Evolutionary conservation across 345 rosid genomes (phyloP), one percentile per base, ranked within the genome.

Genomic region (Camelina hispida): DNA sequence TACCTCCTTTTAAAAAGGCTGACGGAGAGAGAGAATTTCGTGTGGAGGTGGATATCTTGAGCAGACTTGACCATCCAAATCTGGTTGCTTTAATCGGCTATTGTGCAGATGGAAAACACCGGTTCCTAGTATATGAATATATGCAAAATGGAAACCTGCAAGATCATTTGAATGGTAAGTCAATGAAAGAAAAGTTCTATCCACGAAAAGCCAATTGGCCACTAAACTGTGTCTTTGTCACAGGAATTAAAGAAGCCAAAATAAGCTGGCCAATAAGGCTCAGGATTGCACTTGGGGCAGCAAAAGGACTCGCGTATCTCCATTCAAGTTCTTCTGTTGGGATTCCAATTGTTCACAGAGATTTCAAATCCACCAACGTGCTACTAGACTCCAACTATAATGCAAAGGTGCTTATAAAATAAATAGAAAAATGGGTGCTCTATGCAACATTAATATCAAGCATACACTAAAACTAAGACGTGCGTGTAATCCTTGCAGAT

Each of bases 81-180:
- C 86, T 94, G 79, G 98, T 94, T 9, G 86, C 96, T 18, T 79
- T 94, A 84, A 91, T 88, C 58, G 98, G 97, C 63, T 94, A 94
- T 69, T 88, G 97, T 51, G 98, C 97, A 46, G 97, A 94, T 70
- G 93, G 98, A 62, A 88, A 91, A 86, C 84, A 91, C 67, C 83
- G 98, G 78, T 94, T 94, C 85, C 87, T 94, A 62, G 97, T 91
- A 53, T 94, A 94, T 46, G 96, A 94, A 74, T 91, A 85, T 81
- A 82, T 94, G 95, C 89, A 85, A 80, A 89, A 85, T 23, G 98
- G 98, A 81, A 94, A 94, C 88, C 89, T 94, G 79, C 98, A 94
- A 83, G 98, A 91, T 86, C 96, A 86, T 79, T 79, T 94, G 75
- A 89, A 83, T 74, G 97, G 97, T 94, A 73, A 73, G 88, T 71